Percentiles rank a stretch among this genome's conserved stretches.
These are phyloP conservation scores for Mytilinidion resinicola DNA, from an alignment of 495 filamentous ascomycete species.

Conservation along the genomic window DNA sequence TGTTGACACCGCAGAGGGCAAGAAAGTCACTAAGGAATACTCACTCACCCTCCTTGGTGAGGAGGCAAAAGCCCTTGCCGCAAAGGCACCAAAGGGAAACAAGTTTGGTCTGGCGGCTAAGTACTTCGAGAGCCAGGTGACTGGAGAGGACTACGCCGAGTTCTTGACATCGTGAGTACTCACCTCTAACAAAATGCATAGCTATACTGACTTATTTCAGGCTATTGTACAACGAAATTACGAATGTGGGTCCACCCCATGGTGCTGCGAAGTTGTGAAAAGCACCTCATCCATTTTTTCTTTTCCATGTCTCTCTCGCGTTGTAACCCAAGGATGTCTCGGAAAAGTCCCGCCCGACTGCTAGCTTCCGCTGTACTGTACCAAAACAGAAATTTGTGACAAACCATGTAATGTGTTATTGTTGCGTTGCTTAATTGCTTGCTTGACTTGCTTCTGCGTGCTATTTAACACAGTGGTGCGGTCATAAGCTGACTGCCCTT, in stretches of 20 bases:
- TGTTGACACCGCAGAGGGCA: constrained; percentile 79
- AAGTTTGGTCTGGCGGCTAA: constrained; percentile 85
- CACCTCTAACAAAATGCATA: not conserved
- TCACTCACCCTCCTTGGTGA: constrained; percentile 81
- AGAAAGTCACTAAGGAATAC: constrained; percentile 87
- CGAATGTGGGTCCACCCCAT: constrained; percentile 55
- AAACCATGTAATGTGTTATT: not conserved
- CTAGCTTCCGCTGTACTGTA: constrained; percentile 8
- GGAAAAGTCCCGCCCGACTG: not conserved
- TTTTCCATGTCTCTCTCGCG: constrained; percentile 1
- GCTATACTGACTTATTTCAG: constrained; percentile 37
- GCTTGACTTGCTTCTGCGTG: not conserved
- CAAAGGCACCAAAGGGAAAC: constrained; percentile 79
- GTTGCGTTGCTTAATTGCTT: not conserved
- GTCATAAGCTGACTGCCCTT: not conserved
- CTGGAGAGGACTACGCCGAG: constrained; percentile 94
- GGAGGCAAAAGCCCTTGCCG: constrained; percentile 67
- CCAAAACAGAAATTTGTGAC: constrained; percentile 1
- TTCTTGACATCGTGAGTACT: constrained; percentile 75
- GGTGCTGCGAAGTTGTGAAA: constrained; percentile 74
- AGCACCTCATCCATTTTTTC: not conserved
- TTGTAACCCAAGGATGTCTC: not conserved
- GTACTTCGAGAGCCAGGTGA: constrained; percentile 90
- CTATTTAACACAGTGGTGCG: not conserved
- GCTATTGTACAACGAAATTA: constrained; percentile 94